Base-by-base conservation (phyloP, 352 stramenopile genomes). In the Phytophthora tubulina region DNA sequence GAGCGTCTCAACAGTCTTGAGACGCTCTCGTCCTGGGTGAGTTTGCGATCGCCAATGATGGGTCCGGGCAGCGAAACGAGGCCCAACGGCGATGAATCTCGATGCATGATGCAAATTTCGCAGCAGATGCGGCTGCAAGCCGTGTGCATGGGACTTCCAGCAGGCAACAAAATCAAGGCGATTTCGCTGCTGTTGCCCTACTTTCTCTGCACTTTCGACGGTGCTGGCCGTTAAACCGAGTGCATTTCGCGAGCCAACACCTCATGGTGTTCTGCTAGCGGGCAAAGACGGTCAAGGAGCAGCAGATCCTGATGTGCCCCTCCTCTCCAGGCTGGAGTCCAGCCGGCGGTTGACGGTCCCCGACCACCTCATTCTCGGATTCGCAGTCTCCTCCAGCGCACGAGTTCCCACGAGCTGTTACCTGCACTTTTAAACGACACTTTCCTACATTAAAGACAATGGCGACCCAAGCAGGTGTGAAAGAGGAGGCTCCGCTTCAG, bases 401-500 rank as follows among this genome's bases (percentile, higher is more conserved):
- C 54, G 38, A 51, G 35, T 58, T 33, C 9, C 52, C 14, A 39
- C 38, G 10, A 58, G 15, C 3, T 30, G 7, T 55, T 39, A 50
- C 17, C n/a, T 41, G 30, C 49, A 55, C 33, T 32, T 41, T 45
- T 35, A 31, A 11, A 60, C 45, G 31, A 50, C 52, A 55, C 48
- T 41, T 49, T 9, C n/a, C 21, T 14, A 10, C 7, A 61, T 21
- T 60, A 15, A 50, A 58, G 51, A 80, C 17, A 13, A 84, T 85
- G 78, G 72, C 80, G 38, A 71, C 75, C 5, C 62, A 81, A 63
- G 63, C 58, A 39, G 55, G 50, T 8, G 50, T 73, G 41, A 67
- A 78, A 41, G 74, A 89, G 9, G 64, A 84, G 33, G 33, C 67
- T 32, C 59, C 64, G 44, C 64, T 86, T n/a, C 66, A 86, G 52